Conservation (phyloP, 2,329 filamentous ascomycete genomes). For the Scytalidium sp. region DNA sequence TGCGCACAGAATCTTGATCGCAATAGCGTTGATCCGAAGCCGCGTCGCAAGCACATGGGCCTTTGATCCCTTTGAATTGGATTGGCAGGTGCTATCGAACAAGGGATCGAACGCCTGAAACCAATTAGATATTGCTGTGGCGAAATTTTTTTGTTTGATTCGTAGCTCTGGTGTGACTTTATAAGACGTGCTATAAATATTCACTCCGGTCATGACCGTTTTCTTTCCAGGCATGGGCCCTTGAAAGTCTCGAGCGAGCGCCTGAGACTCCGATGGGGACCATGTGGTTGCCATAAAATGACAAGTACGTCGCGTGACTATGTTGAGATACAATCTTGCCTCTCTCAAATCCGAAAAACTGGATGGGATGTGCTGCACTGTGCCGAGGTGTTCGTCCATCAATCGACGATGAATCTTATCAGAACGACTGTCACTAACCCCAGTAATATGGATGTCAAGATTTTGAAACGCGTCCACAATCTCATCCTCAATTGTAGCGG, state of each 20-base stretch:
- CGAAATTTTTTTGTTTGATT: constrained; percentile 14
- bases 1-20: constrained; percentile 9
- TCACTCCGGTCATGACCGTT: background rate
- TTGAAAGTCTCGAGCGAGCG: background rate
- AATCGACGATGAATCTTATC: constrained; percentile 10
- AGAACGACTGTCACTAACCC: constrained; percentile 8
- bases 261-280: constrained; percentile 1
- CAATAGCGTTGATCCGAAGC: constrained; percentile 17
- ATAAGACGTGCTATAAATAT: constrained; percentile 1
- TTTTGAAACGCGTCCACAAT: constrained; percentile 19
- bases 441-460: constrained; percentile 16
- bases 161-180: constrained; percentile 9
- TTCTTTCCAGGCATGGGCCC: background rate
- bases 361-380: constrained; percentile 14
- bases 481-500: constrained; percentile 17
- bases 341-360: constrained; percentile 12
- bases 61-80: background rate
- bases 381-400: constrained; percentile 11
- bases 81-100: constrained; percentile 6
- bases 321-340: constrained; percentile 14
- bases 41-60: constrained; percentile 9
- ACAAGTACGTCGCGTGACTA: constrained; percentile 16
- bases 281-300: constrained; percentile 15
- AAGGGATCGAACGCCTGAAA: constrained; percentile 15
- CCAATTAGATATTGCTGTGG: constrained; percentile 16